phyloP scores from a whole-genome alignment of 75 land plant genomes.

The Larix kaempferi region DNA sequence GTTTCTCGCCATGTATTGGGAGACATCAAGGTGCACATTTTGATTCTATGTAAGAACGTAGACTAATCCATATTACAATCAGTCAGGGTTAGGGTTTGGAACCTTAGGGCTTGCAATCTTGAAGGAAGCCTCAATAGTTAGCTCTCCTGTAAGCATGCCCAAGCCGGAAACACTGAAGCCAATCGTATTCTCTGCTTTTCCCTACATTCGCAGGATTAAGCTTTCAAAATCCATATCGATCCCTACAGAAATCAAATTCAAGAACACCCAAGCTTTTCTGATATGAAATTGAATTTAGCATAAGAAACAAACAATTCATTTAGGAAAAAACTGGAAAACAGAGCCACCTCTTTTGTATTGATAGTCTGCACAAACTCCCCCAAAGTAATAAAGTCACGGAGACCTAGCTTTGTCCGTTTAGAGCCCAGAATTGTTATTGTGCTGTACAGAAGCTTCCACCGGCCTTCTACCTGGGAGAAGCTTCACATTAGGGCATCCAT shows the following conservation, averaged over 20 bases:
- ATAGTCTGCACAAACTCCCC: constrained; percentile 81
- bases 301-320: neutral
- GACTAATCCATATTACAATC: neutral
- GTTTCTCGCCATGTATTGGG: too few relatives aligned
- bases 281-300: neutral
- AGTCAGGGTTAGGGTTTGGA: neutral
- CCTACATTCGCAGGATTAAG: constrained; percentile 29
- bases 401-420: constrained; percentile 89
- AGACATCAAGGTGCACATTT: neutral
- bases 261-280: constrained; percentile 8
- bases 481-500: neutral
- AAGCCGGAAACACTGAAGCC: constrained; percentile 71
- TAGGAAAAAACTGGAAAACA: neutral
- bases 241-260: neutral
- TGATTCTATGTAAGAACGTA: neutral
- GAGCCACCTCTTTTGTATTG: constrained; percentile 58
- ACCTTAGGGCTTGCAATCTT: constrained; percentile 70
- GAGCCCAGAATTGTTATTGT: constrained; percentile 83
- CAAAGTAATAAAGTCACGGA: constrained; percentile 77
- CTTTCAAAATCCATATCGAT: neutral
- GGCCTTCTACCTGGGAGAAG: constrained; percentile 61
- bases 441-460: constrained; percentile 90
- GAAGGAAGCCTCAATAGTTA: constrained; percentile 84
- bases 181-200: constrained; percentile 72
- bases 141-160: constrained; percentile 66